Percentiles rank a stretch among this genome's conserved stretches.
Conservation (phyloP, 441 rosid species). For the Flueggea neowawraea region DNA sequence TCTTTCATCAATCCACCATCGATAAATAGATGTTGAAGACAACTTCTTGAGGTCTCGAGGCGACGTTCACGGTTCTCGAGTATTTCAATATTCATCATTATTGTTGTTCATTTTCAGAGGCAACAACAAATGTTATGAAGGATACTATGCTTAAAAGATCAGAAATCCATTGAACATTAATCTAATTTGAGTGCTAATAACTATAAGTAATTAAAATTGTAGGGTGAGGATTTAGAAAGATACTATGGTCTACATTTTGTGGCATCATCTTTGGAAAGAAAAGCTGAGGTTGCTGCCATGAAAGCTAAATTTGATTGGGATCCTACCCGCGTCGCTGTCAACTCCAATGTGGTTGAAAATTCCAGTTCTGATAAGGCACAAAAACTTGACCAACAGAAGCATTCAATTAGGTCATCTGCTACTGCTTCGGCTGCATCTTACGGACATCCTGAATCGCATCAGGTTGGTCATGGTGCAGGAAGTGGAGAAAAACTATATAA, state of each 20-base stretch:
- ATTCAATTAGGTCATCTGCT: constrained; percentile 35
- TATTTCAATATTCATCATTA: too few species aligned
- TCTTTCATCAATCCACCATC: too few species aligned
- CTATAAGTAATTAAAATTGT: constrained; percentile 17
- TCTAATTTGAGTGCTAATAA: background rate
- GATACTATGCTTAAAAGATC: too few species aligned
- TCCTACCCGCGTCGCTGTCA: constrained; percentile 29
- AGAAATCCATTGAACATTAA: too few species aligned
- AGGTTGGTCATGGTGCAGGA: constrained; percentile 26
- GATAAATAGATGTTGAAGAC: too few species aligned
- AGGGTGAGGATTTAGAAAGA: constrained; percentile 53
- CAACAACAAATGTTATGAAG: background rate
- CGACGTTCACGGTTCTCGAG: too few species aligned
- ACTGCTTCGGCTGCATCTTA: constrained; percentile 87
- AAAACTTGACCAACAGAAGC: constrained; percentile 26
- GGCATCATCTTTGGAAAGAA: constrained; percentile 76
- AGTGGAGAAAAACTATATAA: constrained; percentile 14
- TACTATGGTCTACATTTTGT: constrained; percentile 54
- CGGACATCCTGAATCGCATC: constrained; percentile 51
- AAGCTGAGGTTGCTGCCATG: too few species aligned
- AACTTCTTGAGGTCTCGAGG: too few species aligned
- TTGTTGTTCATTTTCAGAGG: too few species aligned
- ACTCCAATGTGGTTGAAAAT: constrained; percentile 6
- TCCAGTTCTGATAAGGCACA: constrained; percentile 5
- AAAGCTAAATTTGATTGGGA: constrained; percentile 56